Percentiles rank a stretch among this genome's conserved stretches.
phyloP scores from a whole-genome alignment of 73 alveolate genomes.

The Vitrella brassicaformis region DNA sequence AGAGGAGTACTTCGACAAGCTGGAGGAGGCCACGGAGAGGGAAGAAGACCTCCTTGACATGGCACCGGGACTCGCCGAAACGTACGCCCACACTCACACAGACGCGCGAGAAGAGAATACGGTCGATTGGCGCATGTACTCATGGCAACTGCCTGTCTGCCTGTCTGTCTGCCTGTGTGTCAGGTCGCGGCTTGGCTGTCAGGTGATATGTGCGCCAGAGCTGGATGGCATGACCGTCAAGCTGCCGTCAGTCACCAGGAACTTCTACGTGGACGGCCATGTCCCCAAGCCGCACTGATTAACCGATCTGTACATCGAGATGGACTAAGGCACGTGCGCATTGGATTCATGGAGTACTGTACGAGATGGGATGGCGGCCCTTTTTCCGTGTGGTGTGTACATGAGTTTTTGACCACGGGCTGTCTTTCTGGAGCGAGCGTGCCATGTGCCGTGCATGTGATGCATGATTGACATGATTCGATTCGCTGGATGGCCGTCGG shows the following conservation, averaged over 20 bases:
- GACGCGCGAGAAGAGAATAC: background rate
- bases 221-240: conserved; percentile 51
- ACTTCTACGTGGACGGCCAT: conserved; percentile 57
- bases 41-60: conserved; percentile 68
- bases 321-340: too few species aligned
- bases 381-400: too few species aligned
- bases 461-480: too few species aligned
- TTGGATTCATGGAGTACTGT: too few species aligned
- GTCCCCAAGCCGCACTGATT: conserved; percentile 50
- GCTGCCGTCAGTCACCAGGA: conserved; percentile 58
- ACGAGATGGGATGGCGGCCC: too few species aligned
- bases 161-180: background rate
- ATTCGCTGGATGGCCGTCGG: too few species aligned
- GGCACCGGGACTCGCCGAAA: conserved; percentile 64
- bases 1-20: conserved; percentile 45
- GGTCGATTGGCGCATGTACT: too few species aligned
- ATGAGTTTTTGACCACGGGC: too few species aligned
- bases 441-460: too few species aligned
- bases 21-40: conserved; percentile 46
- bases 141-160: background rate
- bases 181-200: conserved; percentile 50
- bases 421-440: too few species aligned
- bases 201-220: conserved; percentile 42
- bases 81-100: conserved; percentile 14
- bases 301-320: too few species aligned